Evolutionary conservation across 2,329 filamentous ascomycete species (phyloP).

Genomic region (Aureobasidium sp.): DNA sequence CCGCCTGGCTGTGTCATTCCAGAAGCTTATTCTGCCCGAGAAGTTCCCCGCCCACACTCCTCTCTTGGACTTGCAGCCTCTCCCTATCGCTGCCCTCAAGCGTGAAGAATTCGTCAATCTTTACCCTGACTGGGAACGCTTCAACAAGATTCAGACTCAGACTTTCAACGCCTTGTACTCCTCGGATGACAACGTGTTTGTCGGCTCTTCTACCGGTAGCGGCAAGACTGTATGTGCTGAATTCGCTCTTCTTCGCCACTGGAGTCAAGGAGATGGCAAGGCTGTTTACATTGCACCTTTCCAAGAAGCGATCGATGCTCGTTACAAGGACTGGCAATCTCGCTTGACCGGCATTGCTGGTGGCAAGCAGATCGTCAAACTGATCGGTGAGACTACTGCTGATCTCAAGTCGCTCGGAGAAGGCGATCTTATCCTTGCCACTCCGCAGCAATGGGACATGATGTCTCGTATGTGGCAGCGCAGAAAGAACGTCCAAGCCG

Average conservation of each 20-base stretch:
- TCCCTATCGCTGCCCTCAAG: constrained; percentile 84
- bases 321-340: constrained; percentile 75
- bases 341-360: constrained; percentile 63
- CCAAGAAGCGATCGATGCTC: constrained; percentile 81
- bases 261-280: constrained; percentile 63
- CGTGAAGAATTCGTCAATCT: constrained; percentile 69
- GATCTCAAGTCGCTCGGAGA: constrained; percentile 82
- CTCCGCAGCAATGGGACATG: constrained; percentile 91
- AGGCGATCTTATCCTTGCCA: constrained; percentile 84
- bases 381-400: constrained; percentile 84
- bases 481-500: constrained; percentile 85
- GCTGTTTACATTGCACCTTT: constrained; percentile 93
- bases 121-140: constrained; percentile 76
- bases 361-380: constrained; percentile 83
- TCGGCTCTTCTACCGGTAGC: constrained; percentile 87
- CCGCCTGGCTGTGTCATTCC: constrained; percentile 84
- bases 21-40: constrained; percentile 87
- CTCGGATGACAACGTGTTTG: constrained; percentile 85
- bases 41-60: constrained; percentile 93
- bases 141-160: constrained; percentile 97
- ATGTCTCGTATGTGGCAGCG: constrained; percentile 93
- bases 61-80: constrained; percentile 80
- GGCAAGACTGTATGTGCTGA: constrained; percentile 97
- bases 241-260: constrained; percentile 82
- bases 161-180: constrained; percentile 90